Base-by-base conservation (phyloP, 2,329 filamentous ascomycete species). In the Trichoderma atrobrunneum region DNA sequence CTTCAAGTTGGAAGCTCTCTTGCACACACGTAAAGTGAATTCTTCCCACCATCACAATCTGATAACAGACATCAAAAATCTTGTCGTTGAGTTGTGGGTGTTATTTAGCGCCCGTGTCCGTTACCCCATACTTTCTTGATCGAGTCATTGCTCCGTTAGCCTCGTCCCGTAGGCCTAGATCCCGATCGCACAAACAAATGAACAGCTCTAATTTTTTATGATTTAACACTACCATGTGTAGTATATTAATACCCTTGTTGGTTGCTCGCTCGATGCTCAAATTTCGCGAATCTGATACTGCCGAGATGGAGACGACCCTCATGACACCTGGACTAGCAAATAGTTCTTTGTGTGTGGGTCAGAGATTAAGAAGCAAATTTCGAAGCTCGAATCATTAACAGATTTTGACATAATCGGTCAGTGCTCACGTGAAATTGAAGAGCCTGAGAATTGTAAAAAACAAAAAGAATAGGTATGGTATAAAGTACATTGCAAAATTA, bases 401-500 rank as follows among this genome's bases (percentile, higher is more conserved):
- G 10, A 21, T 14, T 48, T 16, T 30, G 14, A 51, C 18, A 32
- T 21, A 28, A 30, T 30, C 5, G 26, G 56, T 30, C 26, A 32
- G 56, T 30, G 56, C 56, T 59, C 57, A 60, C 12, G 26, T 30
- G 14, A 57, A 56, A 54, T 62, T 24, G 59, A 43, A 51, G 63
- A 65, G 63, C 63, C 12, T 66, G 48, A 66, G 28, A 66, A 57
- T 56, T 24, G 48, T 54, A 66, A 24, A 36, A 54, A 57, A 59
- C 24, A 59, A 16, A n/a, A 36, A 69, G 16, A 36, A 61, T 30
- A 61, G 21, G 30, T 61, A 24, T 69, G 66, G 26, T 61, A 61
- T 61, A 60, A 32, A 69, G 34, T 69, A 69, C 66, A 69, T n/a
- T 48, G 56, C n/a, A 69, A 67, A 68, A 61, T 61, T 12, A 48